Base-by-base conservation (phyloP, 257 asterid genomes). In the Knoxia roxburghii region DNA sequence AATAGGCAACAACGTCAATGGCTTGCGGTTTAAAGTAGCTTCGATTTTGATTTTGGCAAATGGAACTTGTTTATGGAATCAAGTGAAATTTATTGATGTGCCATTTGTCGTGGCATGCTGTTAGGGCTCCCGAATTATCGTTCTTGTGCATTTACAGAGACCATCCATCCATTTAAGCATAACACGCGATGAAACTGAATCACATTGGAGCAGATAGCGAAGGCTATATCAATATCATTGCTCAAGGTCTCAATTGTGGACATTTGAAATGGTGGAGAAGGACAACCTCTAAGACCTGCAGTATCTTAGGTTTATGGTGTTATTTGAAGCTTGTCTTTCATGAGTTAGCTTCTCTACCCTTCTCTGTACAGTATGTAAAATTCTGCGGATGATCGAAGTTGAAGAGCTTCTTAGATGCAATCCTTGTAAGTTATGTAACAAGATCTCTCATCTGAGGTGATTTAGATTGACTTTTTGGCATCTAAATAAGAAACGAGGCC, bases 381-480 rank as follows among this genome's bases (percentile, higher is more conserved):
- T 26, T 12, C 21, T 71, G 49, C 29, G 55, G 24, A 65, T 8
- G 30, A 24, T 21, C 14, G 30, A 20, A 64, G 60, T 21, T 65
- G 62, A n/a, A n/a, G n/a, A 61, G 21, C 48, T 72, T 24, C 35
- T 27, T 30, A 29, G 61, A 32, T 45, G 33, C 41, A 72, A 46
- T 24, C 29, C 13, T 23, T 52, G n/a, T n/a, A n/a, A 37, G 41
- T 9, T 37, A 9, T 64, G 43, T 53, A 51, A 64, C 27, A 23
- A 9, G 10, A 12, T 37, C 14, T 29, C 29, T 64, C 27, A 35
- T 21, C 9, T 7, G 32, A 61, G 9, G 33, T 63, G 37, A 64
- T 62, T 23, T 56, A 56, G 60, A 18, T n/a, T 33, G 7, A 24
- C 23, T 20, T 6, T 30, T 58, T 33, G 10, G 9, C 64, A 1